These are phyloP conservation scores for Juncus effusus DNA, from an alignment of 176 grass and related monocot genomes.

Conservation along the genomic window DNA sequence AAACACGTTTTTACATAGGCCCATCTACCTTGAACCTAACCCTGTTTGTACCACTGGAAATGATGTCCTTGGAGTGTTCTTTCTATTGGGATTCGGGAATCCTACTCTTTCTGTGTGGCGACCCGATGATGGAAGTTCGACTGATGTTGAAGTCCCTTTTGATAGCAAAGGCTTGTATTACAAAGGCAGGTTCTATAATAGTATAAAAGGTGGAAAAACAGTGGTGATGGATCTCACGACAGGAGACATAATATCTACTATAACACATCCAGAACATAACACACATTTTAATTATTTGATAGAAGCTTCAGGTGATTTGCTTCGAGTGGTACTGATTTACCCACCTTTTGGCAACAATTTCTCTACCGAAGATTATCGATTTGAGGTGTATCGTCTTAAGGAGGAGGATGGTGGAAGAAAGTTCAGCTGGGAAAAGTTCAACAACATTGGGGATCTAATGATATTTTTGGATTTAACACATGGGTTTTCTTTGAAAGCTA, in stretches of 20 bases:
- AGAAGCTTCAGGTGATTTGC: background rate
- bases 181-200: background rate
- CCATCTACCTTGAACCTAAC: background rate
- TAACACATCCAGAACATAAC: background rate
- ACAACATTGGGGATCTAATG: background rate
- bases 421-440: background rate
- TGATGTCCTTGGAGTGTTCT: background rate
- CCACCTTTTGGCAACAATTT: background rate
- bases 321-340: background rate
- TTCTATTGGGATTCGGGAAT: too few relatives aligned
- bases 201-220: background rate
- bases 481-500: background rate
- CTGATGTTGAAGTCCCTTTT: background rate
- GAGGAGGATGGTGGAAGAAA: background rate
- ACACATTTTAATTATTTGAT: background rate
- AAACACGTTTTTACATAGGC: background rate
- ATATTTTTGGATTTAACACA: conserved; percentile 1
- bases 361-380: background rate
- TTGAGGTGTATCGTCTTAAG: background rate
- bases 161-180: background rate
- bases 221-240: background rate
- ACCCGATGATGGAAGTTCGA: background rate
- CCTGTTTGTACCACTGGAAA: background rate
- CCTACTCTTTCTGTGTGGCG: too few relatives aligned
- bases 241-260: background rate